Evolutionary conservation across 1,139 yeast species (phyloP).

Genomic region (Candida mesenterica): DNA sequence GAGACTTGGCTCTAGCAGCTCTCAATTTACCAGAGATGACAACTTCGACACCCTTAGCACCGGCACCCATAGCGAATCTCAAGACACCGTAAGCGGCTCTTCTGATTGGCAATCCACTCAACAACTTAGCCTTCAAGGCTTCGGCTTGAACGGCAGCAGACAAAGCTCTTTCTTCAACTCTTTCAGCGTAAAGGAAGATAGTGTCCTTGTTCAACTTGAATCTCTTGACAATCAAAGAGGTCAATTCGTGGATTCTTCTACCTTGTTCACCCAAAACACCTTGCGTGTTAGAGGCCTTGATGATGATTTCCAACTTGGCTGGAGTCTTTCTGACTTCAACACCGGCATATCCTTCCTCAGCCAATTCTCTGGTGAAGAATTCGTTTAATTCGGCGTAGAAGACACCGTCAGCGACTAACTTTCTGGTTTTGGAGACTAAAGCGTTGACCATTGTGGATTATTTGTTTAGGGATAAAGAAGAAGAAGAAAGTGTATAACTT

Average conservation of each 20-base stretch:
- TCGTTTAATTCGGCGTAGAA: constrained; percentile 99
- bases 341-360: constrained; percentile 99
- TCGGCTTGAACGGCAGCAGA: constrained; percentile 99
- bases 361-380: constrained; percentile 99
- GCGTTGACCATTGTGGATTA: constrained; percentile 46
- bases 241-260: constrained; percentile 99
- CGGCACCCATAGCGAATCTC: constrained; percentile 99
- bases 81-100: constrained; percentile 99
- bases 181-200: constrained; percentile 95
- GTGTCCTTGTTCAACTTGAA: constrained; percentile 95
- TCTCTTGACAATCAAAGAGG: constrained; percentile 97
- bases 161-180: constrained; percentile 99
- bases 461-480: constrained; percentile 6
- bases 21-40: constrained; percentile 99
- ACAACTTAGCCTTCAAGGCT: constrained; percentile 96
- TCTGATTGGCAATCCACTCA: constrained; percentile 99
- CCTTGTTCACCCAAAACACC: constrained; percentile 99
- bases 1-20: constrained; percentile 99
- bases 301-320: constrained; percentile 95
- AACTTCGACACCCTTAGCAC: constrained; percentile 99
- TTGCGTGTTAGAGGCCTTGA: constrained; percentile 99
- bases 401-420: constrained; percentile 99
- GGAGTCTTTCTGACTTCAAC: constrained; percentile 99
- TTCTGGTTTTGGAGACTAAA: constrained; percentile 81
- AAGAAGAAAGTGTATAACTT: constrained; percentile 3